phyloP scores from a whole-genome alignment of 352 stramenopile genomes.

The Phytophthora chlamydospora region DNA sequence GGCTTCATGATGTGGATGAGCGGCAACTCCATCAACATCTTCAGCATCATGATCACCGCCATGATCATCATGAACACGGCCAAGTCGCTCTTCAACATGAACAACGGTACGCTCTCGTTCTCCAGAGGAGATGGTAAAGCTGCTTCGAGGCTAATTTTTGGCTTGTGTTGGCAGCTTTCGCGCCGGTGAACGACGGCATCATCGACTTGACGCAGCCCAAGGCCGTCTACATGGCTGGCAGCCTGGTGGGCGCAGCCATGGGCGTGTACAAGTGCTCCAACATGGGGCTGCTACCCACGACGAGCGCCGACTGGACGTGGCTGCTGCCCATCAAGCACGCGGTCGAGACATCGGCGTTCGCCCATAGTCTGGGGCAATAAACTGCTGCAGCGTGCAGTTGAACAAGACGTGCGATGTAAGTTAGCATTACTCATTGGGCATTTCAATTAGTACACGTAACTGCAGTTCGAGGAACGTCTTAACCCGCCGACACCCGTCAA shows the following conservation, averaged over 20 bases:
- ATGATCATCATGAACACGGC: conserved; percentile 94
- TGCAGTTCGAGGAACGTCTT: conserved; percentile 29
- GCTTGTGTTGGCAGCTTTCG: conserved; percentile 58
- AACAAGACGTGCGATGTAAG: conserved; percentile 18
- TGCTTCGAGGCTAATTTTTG: not conserved
- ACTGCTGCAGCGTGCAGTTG: not conserved
- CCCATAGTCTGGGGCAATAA: conserved; percentile 49
- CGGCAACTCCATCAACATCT: conserved; percentile 94
- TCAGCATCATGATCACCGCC: conserved; percentile 94
- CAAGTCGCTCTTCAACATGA: conserved; percentile 90
- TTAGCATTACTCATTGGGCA: conserved; percentile 38
- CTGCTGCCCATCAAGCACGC: conserved; percentile 86
- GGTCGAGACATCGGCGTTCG: conserved; percentile 79
- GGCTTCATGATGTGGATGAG: conserved; percentile 98
- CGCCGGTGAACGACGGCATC: conserved; percentile 71
- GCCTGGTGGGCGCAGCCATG: conserved; percentile 86
- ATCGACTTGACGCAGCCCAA: conserved; percentile 90
- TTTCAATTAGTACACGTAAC: conserved; percentile 42
- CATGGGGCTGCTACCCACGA: conserved; percentile 93
- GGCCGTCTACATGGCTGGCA: conserved; percentile 89
- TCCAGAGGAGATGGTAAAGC: no score
- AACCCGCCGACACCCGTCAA: conserved; percentile 29
- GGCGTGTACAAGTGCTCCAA: conserved; percentile 93
- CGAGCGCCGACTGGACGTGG: conserved; percentile 92
- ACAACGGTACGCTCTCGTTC: conserved; percentile 42